Conservation (phyloP, 768 basidiomycete species). For the Boletus rubroflammeus region DNA sequence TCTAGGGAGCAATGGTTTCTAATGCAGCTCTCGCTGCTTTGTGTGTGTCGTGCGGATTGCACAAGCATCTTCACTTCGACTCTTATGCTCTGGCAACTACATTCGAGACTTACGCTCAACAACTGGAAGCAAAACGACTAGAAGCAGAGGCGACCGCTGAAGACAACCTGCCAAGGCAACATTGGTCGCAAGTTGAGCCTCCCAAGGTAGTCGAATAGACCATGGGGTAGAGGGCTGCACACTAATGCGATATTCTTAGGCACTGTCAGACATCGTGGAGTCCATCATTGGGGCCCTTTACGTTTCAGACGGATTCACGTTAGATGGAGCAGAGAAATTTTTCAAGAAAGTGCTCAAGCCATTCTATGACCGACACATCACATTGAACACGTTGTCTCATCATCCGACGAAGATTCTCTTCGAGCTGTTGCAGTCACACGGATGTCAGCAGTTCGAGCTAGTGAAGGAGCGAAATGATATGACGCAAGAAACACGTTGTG, state of each 20-base stretch:
- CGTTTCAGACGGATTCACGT: constrained; percentile 69
- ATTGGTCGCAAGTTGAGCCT: constrained; percentile 73
- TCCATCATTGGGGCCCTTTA: constrained; percentile 76
- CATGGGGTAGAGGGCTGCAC: background rate
- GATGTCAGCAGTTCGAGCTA: constrained; percentile 64
- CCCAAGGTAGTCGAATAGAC: constrained; percentile 56
- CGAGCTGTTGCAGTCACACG: constrained; percentile 68
- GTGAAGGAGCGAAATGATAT: constrained; percentile 44
- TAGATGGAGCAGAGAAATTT: constrained; percentile 56
- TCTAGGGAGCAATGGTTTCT: constrained; percentile 80
- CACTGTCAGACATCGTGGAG: constrained; percentile 76
- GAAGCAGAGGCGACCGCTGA: constrained; percentile 51
- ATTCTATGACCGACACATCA: constrained; percentile 76
- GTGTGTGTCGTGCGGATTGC: constrained; percentile 65
- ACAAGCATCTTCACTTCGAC: constrained; percentile 57
- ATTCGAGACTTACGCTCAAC: constrained; percentile 51
- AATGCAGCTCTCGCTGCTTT: constrained; percentile 74
- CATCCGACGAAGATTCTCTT: constrained; percentile 76
- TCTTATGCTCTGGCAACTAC: constrained; percentile 47
- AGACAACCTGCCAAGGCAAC: constrained; percentile 56
- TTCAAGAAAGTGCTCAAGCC: constrained; percentile 69
- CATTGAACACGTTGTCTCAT: constrained; percentile 65
- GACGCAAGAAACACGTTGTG: constrained; percentile 41
- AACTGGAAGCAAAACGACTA: constrained; percentile 44
- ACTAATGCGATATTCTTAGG: constrained; percentile 38